Conservation (phyloP, 345 rosid species). For the Rhodamnia rubescens region DNA sequence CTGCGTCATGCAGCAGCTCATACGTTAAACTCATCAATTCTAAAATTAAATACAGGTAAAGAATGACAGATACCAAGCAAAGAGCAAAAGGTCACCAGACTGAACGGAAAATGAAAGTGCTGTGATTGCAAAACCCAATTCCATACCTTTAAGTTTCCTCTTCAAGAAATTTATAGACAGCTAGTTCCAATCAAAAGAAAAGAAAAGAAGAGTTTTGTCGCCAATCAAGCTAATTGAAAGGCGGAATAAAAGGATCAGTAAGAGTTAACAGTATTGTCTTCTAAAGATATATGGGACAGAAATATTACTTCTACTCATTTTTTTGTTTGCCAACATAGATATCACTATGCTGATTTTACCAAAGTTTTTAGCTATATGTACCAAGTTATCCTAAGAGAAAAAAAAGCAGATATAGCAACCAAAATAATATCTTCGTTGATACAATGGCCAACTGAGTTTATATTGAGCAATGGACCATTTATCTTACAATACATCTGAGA, state of each 20-base stretch:
- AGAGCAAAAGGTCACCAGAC: background rate
- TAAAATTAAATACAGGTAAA: background rate
- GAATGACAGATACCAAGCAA: background rate
- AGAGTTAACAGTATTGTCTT: background rate
- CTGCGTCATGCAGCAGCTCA: background rate
- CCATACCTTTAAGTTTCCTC: background rate
- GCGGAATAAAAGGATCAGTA: background rate
- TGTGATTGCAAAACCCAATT: background rate
- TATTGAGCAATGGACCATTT: background rate
- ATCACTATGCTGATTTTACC: background rate
- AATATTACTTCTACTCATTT: background rate
- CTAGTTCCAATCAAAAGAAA: background rate
- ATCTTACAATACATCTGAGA: background rate
- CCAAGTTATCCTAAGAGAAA: background rate
- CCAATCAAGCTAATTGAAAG: background rate
- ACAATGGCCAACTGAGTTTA: background rate
- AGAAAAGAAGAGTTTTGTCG: background rate
- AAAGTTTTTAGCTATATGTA: background rate
- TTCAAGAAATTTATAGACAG: background rate
- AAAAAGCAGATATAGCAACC: background rate
- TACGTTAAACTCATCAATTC: background rate
- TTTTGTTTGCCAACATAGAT: background rate
- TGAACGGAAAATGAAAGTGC: background rate
- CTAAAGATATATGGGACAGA: background rate
- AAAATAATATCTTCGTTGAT: background rate